Evolutionary conservation across 2,329 filamentous ascomycete species (phyloP).

Genomic region (Botryotinia globosa): DNA sequence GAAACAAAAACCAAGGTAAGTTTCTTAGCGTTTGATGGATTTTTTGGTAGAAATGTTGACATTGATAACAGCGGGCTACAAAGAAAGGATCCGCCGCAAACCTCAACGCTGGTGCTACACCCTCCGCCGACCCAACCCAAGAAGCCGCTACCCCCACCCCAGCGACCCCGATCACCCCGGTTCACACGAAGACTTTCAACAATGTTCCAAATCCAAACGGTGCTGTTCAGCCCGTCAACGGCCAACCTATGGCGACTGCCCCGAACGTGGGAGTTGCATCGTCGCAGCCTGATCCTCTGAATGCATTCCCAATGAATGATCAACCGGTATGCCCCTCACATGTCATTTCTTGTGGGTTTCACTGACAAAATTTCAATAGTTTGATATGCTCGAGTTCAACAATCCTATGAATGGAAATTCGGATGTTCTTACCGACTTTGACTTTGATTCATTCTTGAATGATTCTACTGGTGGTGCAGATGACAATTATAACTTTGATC

Average conservation of each 20-base stretch:
- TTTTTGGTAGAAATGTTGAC: conserved; percentile 40
- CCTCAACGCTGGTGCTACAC: conserved; percentile 53
- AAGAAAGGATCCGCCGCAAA: conserved; percentile 64
- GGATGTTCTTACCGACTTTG: conserved; percentile 64
- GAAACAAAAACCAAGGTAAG: conserved; percentile 71
- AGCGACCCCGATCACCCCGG: conserved; percentile 62
- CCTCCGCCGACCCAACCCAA: conserved; percentile 53
- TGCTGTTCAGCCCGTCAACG: conserved; percentile 43
- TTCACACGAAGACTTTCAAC: conserved; percentile 49
- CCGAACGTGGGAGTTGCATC: conserved; percentile 44
- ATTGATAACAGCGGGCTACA: conserved; percentile 38
- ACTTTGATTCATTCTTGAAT: conserved; percentile 67
- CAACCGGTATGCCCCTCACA: conserved; percentile 24
- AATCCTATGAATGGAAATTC: conserved; percentile 50
- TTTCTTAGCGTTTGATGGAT: conserved; percentile 36
- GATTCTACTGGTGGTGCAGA: conserved; percentile 44
- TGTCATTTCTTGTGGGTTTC: background rate
- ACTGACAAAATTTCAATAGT: conserved; percentile 24
- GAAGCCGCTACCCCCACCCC: conserved; percentile 60
- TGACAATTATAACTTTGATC: conserved; percentile 55
- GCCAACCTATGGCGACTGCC: conserved; percentile 44
- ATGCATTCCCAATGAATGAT: conserved; percentile 48
- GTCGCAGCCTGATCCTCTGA: conserved; percentile 48
- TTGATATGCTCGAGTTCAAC: conserved; percentile 50
- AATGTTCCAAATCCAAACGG: conserved; percentile 43